Base-by-base conservation (phyloP, 2,329 filamentous ascomycete species). In the Phyllosticta citribraziliensis region DNA sequence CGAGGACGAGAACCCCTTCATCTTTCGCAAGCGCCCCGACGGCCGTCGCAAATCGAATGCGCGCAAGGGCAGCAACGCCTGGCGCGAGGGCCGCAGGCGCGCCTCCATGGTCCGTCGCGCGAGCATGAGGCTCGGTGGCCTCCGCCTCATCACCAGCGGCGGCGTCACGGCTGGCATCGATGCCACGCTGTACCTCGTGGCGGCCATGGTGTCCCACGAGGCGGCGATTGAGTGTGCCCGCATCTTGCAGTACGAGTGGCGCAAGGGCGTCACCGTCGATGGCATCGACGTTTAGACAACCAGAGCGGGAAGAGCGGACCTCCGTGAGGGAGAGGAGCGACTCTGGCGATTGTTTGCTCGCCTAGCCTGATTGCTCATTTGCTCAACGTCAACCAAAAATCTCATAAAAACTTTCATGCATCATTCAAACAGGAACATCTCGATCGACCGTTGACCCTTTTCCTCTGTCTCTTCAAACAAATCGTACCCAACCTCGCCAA, bases 221-320 rank as follows among this genome's bases (percentile, higher is more conserved):
- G 81, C 86, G 63, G 89, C 90, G 65, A 82, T 85, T 62, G 88
- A 93, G 76, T 86, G 89, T 66, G 87, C 88, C 70, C 83, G 86
- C 65, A 68, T 83, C 66, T 85, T 94, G 80, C 88, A 93, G 78
- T 89, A 92, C 80, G 84, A 82, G 70, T 96, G 91, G 91, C 83
- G 84, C 74, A 93, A 92, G 85, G 89, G 89, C 67, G 80, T 89
- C 72, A 89, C 91, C 67, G 87, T 93, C 67, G 88, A 93, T 73
- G 88, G 88, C 65, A 85, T 92, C 73, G 89, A 94, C 77, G 88
- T 94, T 74, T 93, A 84, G 52, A 33, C 17, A 5, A 5, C 35
- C 5, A 17, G 12, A 40, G 12, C 14, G 40, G n/a, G 11, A 40
- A 40, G 14, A 40, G 35, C 35, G 12, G 35, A 40, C 17, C 35